These are phyloP conservation scores for Diaporthe ampelina DNA, from an alignment of 2,329 filamentous ascomycete genomes.

Conservation along the genomic window DNA sequence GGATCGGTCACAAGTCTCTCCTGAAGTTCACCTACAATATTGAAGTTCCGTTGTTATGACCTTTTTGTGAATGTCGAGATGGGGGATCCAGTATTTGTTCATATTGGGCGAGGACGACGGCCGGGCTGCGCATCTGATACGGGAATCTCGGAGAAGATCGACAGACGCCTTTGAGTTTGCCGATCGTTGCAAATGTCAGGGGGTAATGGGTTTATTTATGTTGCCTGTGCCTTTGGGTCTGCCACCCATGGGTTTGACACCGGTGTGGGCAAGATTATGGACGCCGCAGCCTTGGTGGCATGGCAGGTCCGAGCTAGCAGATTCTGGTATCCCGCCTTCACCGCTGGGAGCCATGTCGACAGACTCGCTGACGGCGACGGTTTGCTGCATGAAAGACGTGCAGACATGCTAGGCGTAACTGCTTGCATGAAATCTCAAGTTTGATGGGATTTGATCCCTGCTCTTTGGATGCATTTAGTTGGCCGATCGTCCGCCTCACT, in stretches of 20 bases:
- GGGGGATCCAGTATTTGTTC: slow-evolving; percentile 74
- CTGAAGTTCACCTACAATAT: slow-evolving; percentile 52
- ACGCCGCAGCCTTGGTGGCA: slow-evolving; percentile 24
- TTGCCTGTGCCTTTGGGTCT: slow-evolving; percentile 23
- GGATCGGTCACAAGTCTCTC: background rate
- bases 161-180: slow-evolving; percentile 3
- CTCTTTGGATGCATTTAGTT: slow-evolving; percentile 29
- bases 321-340: slow-evolving; percentile 18
- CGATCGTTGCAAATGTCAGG: slow-evolving; percentile 7
- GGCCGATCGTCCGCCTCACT: slow-evolving; percentile 34
- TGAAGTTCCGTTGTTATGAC: slow-evolving; percentile 72
- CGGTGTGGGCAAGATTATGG: slow-evolving; percentile 18
- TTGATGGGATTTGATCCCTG: slow-evolving; percentile 33
- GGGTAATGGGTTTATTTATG: slow-evolving; percentile 33
- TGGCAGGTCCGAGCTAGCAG: slow-evolving; percentile 30
- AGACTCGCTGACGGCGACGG: slow-evolving; percentile 25
- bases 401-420: slow-evolving; percentile 16
- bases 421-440: slow-evolving; percentile 26
- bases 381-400: slow-evolving; percentile 28
- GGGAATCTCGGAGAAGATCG: slow-evolving; percentile 16
- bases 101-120: slow-evolving; percentile 53
- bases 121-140: slow-evolving; percentile 5
- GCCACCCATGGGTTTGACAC: background rate
- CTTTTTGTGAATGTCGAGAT: slow-evolving; percentile 71
- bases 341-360: slow-evolving; percentile 22